Evolutionary conservation across 1,284 basidiomycete genomes (phyloP).

Genomic region (Austropuccinia psidii): DNA sequence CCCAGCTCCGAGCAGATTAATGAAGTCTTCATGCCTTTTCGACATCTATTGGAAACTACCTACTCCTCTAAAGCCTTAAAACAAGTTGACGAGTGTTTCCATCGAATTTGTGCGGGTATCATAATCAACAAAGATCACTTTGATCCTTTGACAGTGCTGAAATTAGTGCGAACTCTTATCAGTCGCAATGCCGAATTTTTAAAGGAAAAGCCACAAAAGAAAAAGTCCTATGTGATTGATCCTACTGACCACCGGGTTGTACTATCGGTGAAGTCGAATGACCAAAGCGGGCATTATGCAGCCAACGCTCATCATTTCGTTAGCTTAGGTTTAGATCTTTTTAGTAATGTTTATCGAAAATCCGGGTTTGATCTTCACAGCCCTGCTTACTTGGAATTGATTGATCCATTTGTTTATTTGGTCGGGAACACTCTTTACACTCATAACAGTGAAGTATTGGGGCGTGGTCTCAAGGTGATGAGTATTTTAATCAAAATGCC

Average conservation of each 20-base stretch:
- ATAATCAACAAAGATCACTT: constrained; percentile 68
- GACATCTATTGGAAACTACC: constrained; percentile 78
- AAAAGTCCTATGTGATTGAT: constrained; percentile 46
- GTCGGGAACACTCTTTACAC: constrained; percentile 93
- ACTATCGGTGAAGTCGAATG: constrained; percentile 49
- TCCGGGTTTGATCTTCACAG: constrained; percentile 79
- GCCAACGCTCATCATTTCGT: constrained; percentile 83
- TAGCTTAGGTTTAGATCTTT: constrained; percentile 82
- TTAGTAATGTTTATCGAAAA: constrained; percentile 76
- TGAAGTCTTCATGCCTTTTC: constrained; percentile 68
- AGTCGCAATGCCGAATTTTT: constrained; percentile 78
- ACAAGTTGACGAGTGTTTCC: constrained; percentile 78
- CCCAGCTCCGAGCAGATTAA: constrained; percentile 64
- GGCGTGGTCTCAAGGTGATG: constrained; percentile 69
- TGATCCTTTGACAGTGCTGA: constrained; percentile 63
- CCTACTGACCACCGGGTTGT: constrained; percentile 33
- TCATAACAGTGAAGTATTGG: constrained; percentile 67
- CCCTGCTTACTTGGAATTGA: constrained; percentile 60
- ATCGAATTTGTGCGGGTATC: constrained; percentile 72
- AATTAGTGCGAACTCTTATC: constrained; percentile 80
- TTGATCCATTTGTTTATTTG: constrained; percentile 76
- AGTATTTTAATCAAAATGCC: constrained; percentile 79
- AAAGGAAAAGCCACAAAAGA: constrained; percentile 48
- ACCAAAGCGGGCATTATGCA: constrained; percentile 63
- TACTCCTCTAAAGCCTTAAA: constrained; percentile 73